Conservation (phyloP, 129 eudicot species). For the Centella asiatica region DNA sequence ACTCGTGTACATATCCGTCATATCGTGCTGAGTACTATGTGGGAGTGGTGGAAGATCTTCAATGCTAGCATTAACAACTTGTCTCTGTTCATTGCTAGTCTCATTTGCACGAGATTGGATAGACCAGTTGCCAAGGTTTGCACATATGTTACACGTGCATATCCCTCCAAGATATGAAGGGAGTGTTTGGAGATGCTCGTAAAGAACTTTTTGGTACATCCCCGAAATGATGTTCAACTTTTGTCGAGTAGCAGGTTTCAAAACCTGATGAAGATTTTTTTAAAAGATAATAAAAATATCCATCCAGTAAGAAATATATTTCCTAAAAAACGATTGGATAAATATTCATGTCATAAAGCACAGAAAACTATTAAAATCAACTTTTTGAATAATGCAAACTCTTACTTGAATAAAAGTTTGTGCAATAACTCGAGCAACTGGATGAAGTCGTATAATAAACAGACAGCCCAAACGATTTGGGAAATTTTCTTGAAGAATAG, state of each 20-base stretch:
- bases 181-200: conserved; percentile 46
- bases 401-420: conserved; percentile 85
- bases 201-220: conserved; percentile 44
- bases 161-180: conserved; percentile 82
- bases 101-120: conserved; percentile 17
- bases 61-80: conserved; percentile 13
- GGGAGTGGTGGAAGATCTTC: conserved; percentile 23
- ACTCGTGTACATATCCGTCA: conserved; percentile 21
- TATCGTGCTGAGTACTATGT: conserved; percentile 19
- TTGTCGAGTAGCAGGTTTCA: conserved; percentile 67
- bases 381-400: conserved; percentile 3
- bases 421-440: conserved; percentile 76
- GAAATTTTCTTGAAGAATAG: conserved; percentile 77
- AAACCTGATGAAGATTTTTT: conserved; percentile 52
- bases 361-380: neutral
- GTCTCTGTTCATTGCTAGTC: conserved; percentile 16
- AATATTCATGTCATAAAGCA: neutral
- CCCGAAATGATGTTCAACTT: conserved; percentile 64
- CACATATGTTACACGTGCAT: conserved; percentile 67
- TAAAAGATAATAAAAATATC: neutral
- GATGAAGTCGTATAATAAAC: conserved; percentile 73
- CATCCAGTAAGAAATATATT: neutral
- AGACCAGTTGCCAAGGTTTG: conserved; percentile 18
- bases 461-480: conserved; percentile 77
- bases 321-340: neutral